Evolutionary conservation across 176 grass and related monocot genomes (phyloP), one percentile per base, ranked within the genome.

Genomic region (Tillandsia leiboldiana): DNA sequence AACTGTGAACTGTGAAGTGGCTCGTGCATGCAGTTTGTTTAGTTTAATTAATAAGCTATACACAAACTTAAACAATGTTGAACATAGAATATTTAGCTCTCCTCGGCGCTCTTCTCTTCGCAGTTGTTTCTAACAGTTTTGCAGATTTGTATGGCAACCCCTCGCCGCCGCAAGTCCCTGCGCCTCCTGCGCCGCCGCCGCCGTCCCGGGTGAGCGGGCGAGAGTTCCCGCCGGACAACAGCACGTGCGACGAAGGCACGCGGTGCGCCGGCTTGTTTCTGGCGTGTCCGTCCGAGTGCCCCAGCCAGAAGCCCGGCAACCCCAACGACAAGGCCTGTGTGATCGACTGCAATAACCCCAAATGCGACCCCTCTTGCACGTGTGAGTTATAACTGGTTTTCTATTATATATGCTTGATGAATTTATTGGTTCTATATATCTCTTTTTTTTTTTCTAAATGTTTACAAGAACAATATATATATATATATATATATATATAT

Each of bases 271-370:
- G 24, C 49, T 24, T 13, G 17, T 51, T 9, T n/a, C 9, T 70
- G 20, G 13, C 67, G 49, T 70, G 67, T 11, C 67, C 67, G 20
- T 10, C 4, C 11, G 49, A 70, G 67, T 70, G 67, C 67, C 67
- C 67, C 5, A 15, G 24, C 49, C 11, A 23, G 49, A 50, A 70
- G 48, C 49, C 67, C 20, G 67, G 49, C 49, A 24, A 70, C 18
- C 67, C 48, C n/a, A 70, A 70, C n/a, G 49, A 9, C 7, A 70
- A 52, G n/a, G 47, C 13, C 6, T 70, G 67, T 22, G 50, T 70
- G 49, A 13, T 70, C 15, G 67, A 70, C 67, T 70, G 67, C 67
- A 18, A 51, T 22, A 70, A 26, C 49, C 67, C 67, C 18, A 51
- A 12, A 12, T 70, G 67, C 67, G 49, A 70, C 18, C 18, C 48